phyloP scores from a whole-genome alignment of 2,329 filamentous ascomycete species.

The Orbilia blumenaviensis region DNA sequence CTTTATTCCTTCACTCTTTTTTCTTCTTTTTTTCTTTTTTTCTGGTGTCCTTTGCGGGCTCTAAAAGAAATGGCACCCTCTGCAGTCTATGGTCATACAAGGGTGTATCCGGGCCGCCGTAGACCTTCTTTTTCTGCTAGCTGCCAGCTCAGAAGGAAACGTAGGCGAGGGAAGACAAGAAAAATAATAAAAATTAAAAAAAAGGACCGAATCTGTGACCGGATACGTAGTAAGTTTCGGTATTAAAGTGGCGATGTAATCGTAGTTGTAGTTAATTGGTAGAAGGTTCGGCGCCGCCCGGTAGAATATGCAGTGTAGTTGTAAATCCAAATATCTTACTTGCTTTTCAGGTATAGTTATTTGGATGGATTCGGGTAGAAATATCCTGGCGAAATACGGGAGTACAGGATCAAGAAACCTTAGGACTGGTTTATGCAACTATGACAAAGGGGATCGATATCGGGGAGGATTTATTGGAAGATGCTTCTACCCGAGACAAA shows the following conservation, averaged over 20 bases:
- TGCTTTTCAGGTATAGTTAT: too few species aligned
- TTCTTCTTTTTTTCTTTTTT: constrained; percentile 17
- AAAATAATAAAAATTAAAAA: too few species aligned
- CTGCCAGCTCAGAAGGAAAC: constrained; percentile 49
- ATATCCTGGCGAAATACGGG: too few species aligned
- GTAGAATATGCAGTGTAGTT: too few species aligned
- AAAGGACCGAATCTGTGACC: too few species aligned
- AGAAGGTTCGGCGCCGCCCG: too few species aligned
- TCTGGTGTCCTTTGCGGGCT: neutral
- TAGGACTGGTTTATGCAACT: too few species aligned
- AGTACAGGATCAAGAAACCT: neutral
- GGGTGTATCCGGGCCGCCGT: constrained; percentile 23
- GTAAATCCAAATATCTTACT: too few species aligned
- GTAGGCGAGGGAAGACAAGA: constrained; percentile 26
- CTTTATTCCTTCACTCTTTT: too few species aligned
- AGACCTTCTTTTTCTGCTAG: constrained; percentile 28
- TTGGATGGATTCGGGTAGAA: constrained; percentile 19
- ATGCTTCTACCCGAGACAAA: constrained; percentile 52
- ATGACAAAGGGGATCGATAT: constrained; percentile 1
- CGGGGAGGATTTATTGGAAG: constrained; percentile 3
- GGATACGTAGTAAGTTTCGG: too few species aligned
- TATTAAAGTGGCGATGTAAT: constrained; percentile 14
- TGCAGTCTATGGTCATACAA: constrained; percentile 43
- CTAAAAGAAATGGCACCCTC: neutral
- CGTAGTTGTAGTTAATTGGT: too few species aligned